These are phyloP conservation scores for Phytophthora citrophthora DNA, from an alignment of 352 stramenopile genomes.

Conservation along the genomic window DNA sequence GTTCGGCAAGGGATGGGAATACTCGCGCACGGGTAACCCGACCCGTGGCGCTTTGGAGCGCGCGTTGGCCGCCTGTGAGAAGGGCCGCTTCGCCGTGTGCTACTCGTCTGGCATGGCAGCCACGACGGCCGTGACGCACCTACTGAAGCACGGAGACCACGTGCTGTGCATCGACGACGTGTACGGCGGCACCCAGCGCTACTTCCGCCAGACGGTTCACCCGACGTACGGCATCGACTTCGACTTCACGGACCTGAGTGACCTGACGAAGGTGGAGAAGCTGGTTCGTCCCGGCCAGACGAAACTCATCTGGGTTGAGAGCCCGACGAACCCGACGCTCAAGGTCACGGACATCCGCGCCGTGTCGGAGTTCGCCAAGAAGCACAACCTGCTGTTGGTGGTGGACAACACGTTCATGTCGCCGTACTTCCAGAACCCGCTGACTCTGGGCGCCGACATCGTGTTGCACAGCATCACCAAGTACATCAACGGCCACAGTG, in stretches of 20 bases:
- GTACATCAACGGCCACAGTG: conserved; percentile 97
- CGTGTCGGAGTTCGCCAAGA: conserved; percentile 90
- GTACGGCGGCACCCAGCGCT: conserved; percentile 96
- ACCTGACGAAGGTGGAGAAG: conserved; percentile 80
- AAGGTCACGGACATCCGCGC: conserved; percentile 95
- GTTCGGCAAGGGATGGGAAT: conserved; percentile 96
- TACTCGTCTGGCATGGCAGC: conserved; percentile 93
- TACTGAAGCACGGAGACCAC: conserved; percentile 92
- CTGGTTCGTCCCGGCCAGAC: conserved; percentile 88
- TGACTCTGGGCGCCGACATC: conserved; percentile 92
- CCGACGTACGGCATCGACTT: conserved; percentile 93
- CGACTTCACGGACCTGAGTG: conserved; percentile 94
- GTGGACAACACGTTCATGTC: conserved; percentile 96
- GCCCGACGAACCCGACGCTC: conserved; percentile 94
- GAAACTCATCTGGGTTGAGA: conserved; percentile 95
- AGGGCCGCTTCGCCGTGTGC: conserved; percentile 89
- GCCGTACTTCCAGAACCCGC: conserved; percentile 93
- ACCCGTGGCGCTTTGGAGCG: conserved; percentile 95
- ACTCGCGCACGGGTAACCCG: conserved; percentile 96
- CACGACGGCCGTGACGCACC: conserved; percentile 89
- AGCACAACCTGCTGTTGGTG: conserved; percentile 88
- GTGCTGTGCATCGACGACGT: conserved; percentile 96
- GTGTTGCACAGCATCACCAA: conserved; percentile 96
- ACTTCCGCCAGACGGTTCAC: conserved; percentile 92
- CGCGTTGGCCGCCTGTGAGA: conserved; percentile 92